phyloP scores from a whole-genome alignment of 495 filamentous ascomycete genomes.

The Astrocystis sublimbata region DNA sequence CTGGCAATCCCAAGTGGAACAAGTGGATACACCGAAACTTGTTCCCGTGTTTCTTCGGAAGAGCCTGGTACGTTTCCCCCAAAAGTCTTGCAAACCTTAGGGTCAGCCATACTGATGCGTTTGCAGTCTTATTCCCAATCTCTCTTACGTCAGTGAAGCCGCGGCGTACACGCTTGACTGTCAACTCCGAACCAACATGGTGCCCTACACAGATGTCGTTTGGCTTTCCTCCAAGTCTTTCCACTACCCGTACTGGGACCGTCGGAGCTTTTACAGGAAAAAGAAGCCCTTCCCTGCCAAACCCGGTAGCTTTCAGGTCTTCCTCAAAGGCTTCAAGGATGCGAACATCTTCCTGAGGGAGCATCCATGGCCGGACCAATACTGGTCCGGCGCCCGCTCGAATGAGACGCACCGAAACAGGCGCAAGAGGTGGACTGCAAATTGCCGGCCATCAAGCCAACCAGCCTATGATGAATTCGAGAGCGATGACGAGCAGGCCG shows the following conservation, averaged over 20 bases:
- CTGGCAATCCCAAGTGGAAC: conserved; percentile 91
- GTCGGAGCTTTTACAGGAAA: conserved; percentile 81
- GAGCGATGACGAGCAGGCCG: conserved; percentile 54
- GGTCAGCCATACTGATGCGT: conserved; percentile 8
- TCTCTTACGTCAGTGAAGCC: conserved; percentile 98
- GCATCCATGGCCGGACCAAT: conserved; percentile 97
- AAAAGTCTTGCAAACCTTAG: background rate
- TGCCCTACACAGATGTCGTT: conserved; percentile 95
- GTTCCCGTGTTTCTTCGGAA: conserved; percentile 95
- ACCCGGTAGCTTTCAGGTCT: conserved; percentile 94
- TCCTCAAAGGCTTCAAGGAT: conserved; percentile 94
- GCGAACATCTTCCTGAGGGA: conserved; percentile 93
- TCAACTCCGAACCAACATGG: conserved; percentile 84
- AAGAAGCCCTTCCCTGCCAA: conserved; percentile 88
- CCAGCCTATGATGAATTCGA: conserved; percentile 65
- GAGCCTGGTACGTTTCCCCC: conserved; percentile 64
- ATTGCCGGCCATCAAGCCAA: conserved; percentile 71
- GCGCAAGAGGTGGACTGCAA: conserved; percentile 75
- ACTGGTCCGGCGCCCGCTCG: conserved; percentile 71
- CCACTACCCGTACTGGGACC: conserved; percentile 96
- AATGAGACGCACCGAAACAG: conserved; percentile 71
- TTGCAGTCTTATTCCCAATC: conserved; percentile 82
- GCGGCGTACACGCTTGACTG: conserved; percentile 93
- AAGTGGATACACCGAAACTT: conserved; percentile 94
- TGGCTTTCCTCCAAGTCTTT: conserved; percentile 95